Base-by-base conservation (phyloP, 305 asterid species). In the Lippia alba region DNA sequence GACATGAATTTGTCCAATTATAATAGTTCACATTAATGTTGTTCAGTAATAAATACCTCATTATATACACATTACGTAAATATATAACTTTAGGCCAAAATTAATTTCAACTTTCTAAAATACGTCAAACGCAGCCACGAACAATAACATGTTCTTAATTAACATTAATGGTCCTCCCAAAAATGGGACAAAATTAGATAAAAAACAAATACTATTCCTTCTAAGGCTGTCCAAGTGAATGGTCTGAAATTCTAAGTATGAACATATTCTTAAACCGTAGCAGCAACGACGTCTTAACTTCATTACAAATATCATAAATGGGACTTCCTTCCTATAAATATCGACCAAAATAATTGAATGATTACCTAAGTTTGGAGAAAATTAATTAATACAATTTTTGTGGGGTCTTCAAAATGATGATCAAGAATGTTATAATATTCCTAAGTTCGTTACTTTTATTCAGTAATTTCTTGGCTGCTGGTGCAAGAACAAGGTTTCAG, bases 401-500 rank as follows among this genome's bases (percentile, higher is more conserved):
- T 50, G 18, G 4, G 7, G 46, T 20, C 33, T 33, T 8, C 44
- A 70, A 66, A 77, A 78, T 81, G 86, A 69, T 18, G 40, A 69
- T 66, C 50, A 78, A 69, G 74, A 73, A 14, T 7, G 56, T 36
- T 36, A 4, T 41, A 34, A 30, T 64, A 57, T 66, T 70, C 76
- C 56, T 73, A 54, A n/a, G 46, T 59, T 53, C 57, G 18, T 12
- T 49, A n/a, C 64, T 69, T 70, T 0, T 71, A 41, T 67, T 82
- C 65, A 56, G 15, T n/a, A n/a, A n/a, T 70, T 20, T 15, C 11
- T 46, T 62, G 49, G 73, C 80, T 61, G 61, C 80, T 32, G 79
- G 67, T 71, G 79, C 70, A 74, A 79, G 84, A 76, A 82, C 76
- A 61, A 70, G 50, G 55, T 50, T 79, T 7, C 59, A 39, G 8